These are phyloP conservation scores for Pythium phragmiticola DNA, from an alignment of 352 stramenopile genomes.

Conservation along the genomic window DNA sequence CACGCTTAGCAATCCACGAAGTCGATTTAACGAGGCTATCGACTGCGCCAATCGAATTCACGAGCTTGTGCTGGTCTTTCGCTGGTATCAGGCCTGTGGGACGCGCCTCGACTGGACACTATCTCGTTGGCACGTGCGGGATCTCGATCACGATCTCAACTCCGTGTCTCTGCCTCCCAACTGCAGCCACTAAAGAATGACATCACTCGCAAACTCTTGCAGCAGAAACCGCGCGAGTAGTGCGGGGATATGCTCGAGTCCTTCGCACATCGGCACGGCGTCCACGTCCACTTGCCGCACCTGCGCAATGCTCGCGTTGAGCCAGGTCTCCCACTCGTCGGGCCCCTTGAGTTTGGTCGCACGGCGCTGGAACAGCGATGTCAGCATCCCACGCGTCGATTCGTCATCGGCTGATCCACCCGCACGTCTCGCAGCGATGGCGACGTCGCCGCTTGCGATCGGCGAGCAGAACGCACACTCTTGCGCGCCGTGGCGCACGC, in stretches of 20 bases:
- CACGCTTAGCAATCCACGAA: too few relatives aligned
- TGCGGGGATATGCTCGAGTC: slow-evolving; percentile 10
- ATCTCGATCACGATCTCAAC: not conserved
- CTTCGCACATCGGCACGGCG: not conserved
- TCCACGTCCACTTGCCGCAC: not conserved
- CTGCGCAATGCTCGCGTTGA: slow-evolving; percentile 8
- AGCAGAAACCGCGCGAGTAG: slow-evolving; percentile 13
- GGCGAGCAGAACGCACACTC: slow-evolving; percentile 6
- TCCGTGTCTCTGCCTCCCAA: not conserved
- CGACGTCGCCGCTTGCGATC: slow-evolving; percentile 4
- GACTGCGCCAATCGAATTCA: too few relatives aligned
- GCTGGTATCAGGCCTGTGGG: too few relatives aligned
- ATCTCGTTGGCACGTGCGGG: too few relatives aligned
- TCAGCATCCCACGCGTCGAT: not conserved
- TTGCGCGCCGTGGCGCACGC: not conserved
- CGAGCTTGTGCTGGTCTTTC: too few relatives aligned
- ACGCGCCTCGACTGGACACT: too few relatives aligned
- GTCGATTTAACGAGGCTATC: too few relatives aligned
- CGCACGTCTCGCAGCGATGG: not conserved
- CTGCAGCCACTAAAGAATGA: slow-evolving; percentile 8
- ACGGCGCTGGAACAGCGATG: slow-evolving; percentile 2
- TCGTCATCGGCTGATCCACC: not conserved
- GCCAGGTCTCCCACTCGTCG: slow-evolving; percentile 14
- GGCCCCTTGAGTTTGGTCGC: slow-evolving; percentile 2
- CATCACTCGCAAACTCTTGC: slow-evolving; percentile 14